These are phyloP conservation scores for Trichoderma atrobrunneum DNA, from an alignment of 2,329 filamentous ascomycete species.

Conservation along the genomic window DNA sequence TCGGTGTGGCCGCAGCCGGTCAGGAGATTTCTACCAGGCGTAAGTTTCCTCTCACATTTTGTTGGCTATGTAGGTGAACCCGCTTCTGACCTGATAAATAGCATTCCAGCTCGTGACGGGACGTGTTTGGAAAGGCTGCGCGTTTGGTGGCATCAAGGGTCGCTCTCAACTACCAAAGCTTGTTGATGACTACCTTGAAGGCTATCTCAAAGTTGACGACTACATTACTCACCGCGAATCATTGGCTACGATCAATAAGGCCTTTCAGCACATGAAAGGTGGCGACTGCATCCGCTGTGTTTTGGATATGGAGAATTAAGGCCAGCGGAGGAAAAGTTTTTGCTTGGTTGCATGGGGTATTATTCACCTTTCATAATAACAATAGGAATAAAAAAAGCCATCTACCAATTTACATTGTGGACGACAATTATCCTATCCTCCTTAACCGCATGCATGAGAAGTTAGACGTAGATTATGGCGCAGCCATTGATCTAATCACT, in stretches of 20 bases:
- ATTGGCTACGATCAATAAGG: not conserved
- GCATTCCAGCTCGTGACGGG: not conserved
- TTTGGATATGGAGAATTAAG: not conserved
- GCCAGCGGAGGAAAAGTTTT: not conserved
- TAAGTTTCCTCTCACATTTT: not conserved
- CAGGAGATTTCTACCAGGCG: not conserved
- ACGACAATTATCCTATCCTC: too few relatives aligned
- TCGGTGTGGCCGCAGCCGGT: not conserved
- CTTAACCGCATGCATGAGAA: too few relatives aligned
- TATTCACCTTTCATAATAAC: too few relatives aligned
- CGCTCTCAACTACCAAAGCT: not conserved
- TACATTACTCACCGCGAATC: not conserved
- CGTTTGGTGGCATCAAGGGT: not conserved
- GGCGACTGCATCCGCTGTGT: not conserved
- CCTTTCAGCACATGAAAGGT: not conserved
- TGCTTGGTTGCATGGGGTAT: too few relatives aligned
- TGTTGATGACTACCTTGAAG: not conserved
- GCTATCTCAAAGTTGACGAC: not conserved
- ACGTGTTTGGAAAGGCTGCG: not conserved
- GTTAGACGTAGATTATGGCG: not conserved
- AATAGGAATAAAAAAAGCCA: too few relatives aligned
- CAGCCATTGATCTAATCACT: not conserved
- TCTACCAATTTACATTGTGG: too few relatives aligned
- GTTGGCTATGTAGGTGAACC: not conserved
- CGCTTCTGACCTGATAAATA: not conserved